Conservation (phyloP, 495 filamentous ascomycete species). For the Cairneyella variabilis region DNA sequence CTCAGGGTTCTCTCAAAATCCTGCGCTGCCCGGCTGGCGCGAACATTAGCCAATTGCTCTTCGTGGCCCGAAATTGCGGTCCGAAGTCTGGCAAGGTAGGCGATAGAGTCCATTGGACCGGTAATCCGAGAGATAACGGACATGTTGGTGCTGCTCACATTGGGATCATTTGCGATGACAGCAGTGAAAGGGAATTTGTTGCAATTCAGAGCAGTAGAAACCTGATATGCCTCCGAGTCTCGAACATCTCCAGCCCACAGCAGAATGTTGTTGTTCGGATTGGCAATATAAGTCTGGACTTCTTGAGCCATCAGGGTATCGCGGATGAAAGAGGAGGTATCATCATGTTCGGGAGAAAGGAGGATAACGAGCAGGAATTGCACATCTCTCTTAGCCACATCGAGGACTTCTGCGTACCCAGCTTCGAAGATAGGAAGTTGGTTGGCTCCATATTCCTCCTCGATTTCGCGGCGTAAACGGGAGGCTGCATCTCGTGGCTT, state of each 20-base stretch:
- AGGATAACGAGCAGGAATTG: constrained; percentile 85
- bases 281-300: constrained; percentile 66
- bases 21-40: constrained; percentile 68
- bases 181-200: constrained; percentile 89
- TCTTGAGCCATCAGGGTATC: constrained; percentile 76
- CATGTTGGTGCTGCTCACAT: constrained; percentile 79
- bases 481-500: constrained; percentile 84
- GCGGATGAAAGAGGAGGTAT: constrained; percentile 76
- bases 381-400: constrained; percentile 83
- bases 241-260: constrained; percentile 90
- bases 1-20: constrained; percentile 72
- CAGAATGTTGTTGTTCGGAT: constrained; percentile 69
- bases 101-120: constrained; percentile 60
- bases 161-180: constrained; percentile 77
- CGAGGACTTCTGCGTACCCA: constrained; percentile 85
- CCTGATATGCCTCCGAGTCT: constrained; percentile 91
- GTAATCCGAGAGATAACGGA: constrained; percentile 71
- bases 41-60: constrained; percentile 62
- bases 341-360: constrained; percentile 88
- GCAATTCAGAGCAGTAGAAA: constrained; percentile 73
- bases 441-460: constrained; percentile 80
- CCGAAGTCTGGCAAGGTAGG: constrained; percentile 69
- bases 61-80: constrained; percentile 65
- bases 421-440: constrained; percentile 72
- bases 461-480: constrained; percentile 85